phyloP scores from a whole-genome alignment of 495 filamentous ascomycete species.

The Trichoderma virens region DNA sequence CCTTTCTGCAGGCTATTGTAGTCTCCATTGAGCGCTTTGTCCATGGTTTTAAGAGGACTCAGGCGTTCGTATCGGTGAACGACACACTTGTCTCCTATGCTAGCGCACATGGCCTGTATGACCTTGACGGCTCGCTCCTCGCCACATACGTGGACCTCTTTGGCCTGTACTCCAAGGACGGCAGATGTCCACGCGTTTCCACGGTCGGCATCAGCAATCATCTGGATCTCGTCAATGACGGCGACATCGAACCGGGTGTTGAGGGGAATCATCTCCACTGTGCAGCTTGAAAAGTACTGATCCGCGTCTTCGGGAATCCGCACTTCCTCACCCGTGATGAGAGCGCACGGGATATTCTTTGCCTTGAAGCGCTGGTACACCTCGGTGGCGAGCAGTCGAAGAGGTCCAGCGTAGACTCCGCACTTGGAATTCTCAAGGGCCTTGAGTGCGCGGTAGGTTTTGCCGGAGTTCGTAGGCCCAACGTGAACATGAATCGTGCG shows the following conservation, averaged over 20 bases:
- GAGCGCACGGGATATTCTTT: constrained; percentile 62
- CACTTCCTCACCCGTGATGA: constrained; percentile 89
- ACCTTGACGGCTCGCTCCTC: constrained; percentile 76
- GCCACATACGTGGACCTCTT: constrained; percentile 90
- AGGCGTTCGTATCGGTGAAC: constrained; percentile 78
- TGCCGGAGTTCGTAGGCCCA: constrained; percentile 96
- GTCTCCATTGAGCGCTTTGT: constrained; percentile 51
- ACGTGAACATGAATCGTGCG: constrained; percentile 88
- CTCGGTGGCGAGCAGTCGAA: constrained; percentile 89
- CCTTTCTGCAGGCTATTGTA: constrained; percentile 69
- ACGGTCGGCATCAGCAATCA: constrained; percentile 73
- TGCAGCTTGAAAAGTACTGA: constrained; percentile 66
- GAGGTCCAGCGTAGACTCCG: constrained; percentile 86
- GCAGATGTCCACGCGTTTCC: constrained; percentile 98
- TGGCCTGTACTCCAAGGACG: constrained; percentile 73
- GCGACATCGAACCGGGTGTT: constrained; percentile 70
- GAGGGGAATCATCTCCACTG: constrained; percentile 90
- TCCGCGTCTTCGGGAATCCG: constrained; percentile 44
- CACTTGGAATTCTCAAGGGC: constrained; percentile 65
- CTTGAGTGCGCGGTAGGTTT: constrained; percentile 91
- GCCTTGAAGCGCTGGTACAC: constrained; percentile 75
- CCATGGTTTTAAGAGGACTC: constrained; percentile 62
- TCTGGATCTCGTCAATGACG: constrained; percentile 97
- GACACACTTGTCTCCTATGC: constrained; percentile 72
- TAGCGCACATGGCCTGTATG: constrained; percentile 69